phyloP scores from a whole-genome alignment of 192 early-diverging fungal genomes.

The Gigaspora rosea region DNA sequence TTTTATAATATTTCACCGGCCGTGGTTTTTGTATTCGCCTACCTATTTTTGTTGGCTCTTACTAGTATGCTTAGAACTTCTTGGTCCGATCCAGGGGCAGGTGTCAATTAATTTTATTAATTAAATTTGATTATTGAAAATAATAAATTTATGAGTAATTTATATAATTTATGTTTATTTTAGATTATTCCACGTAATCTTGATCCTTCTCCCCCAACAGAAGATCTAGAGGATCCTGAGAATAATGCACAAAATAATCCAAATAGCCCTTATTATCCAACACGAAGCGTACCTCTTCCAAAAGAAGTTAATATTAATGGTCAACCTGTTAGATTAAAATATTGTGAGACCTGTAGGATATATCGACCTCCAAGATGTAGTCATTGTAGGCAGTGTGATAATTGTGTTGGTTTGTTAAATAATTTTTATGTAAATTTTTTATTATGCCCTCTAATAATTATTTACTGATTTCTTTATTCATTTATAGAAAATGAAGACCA shows the following conservation, averaged over 20 bases:
- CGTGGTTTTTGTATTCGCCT: slow-evolving; percentile 67
- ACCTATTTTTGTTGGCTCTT: slow-evolving; percentile 60
- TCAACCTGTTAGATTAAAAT: slow-evolving; percentile 71
- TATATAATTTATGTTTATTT: neutral
- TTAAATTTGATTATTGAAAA: neutral
- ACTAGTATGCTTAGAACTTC: slow-evolving; percentile 75
- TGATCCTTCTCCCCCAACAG: slow-evolving; percentile 55
- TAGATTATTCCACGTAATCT: slow-evolving; percentile 71
- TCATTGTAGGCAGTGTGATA: slow-evolving; percentile 88
- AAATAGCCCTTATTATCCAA: slow-evolving; percentile 37
- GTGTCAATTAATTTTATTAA: neutral
- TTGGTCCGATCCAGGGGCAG: slow-evolving; percentile 74
- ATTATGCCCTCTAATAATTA: neutral
- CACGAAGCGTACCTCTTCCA: slow-evolving; percentile 43
- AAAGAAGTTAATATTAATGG: slow-evolving; percentile 66
- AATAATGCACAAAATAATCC: slow-evolving; percentile 23
- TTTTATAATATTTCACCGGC: slow-evolving; percentile 62
- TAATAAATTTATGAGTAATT: neutral
- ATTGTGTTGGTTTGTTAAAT: slow-evolving; percentile 74
- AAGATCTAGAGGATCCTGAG: slow-evolving; percentile 55
- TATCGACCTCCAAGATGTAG: slow-evolving; percentile 86
- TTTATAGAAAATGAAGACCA: slow-evolving; percentile 75
- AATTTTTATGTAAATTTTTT: slow-evolving; percentile 16
- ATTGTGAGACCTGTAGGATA: slow-evolving; percentile 87
- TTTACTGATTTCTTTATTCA: slow-evolving; percentile 3